A percentile compares a stretch with the other conserved stretches of the same genome.
Evolutionary conservation across 306 rosid genomes (phyloP).

Genomic region (Castanospermum australe): DNA sequence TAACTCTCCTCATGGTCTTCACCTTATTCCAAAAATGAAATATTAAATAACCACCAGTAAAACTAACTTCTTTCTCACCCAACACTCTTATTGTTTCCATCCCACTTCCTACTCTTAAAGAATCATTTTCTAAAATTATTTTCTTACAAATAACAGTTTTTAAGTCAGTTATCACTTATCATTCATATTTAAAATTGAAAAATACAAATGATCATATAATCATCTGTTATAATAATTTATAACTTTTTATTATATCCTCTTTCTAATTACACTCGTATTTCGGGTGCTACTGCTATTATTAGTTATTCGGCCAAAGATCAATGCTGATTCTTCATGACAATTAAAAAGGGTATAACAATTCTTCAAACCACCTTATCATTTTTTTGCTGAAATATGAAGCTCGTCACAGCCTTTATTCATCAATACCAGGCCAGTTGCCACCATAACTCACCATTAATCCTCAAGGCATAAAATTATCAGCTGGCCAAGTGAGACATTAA

Average conservation of each 20-base stretch:
- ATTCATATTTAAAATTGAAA: not conserved
- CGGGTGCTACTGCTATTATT: not conserved
- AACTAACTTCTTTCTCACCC: not conserved
- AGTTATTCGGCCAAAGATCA: not conserved
- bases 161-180: not conserved
- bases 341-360: not conserved
- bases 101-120: not conserved
- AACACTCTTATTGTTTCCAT: not conserved
- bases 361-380: not conserved
- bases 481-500: not conserved
- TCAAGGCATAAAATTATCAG: not conserved
- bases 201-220: not conserved
- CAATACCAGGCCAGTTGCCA: not conserved
- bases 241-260: not conserved
- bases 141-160: not conserved
- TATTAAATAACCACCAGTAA: not conserved
- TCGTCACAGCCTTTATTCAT: not conserved
- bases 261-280: not conserved
- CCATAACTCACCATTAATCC: not conserved
- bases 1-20: not conserved
- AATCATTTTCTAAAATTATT: too few species aligned
- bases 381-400: not conserved
- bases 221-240: not conserved
- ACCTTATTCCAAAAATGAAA: not conserved
- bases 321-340: not conserved